phyloP scores from a whole-genome alignment of 331 rosid genomes.

The Spiraea crenata region DNA sequence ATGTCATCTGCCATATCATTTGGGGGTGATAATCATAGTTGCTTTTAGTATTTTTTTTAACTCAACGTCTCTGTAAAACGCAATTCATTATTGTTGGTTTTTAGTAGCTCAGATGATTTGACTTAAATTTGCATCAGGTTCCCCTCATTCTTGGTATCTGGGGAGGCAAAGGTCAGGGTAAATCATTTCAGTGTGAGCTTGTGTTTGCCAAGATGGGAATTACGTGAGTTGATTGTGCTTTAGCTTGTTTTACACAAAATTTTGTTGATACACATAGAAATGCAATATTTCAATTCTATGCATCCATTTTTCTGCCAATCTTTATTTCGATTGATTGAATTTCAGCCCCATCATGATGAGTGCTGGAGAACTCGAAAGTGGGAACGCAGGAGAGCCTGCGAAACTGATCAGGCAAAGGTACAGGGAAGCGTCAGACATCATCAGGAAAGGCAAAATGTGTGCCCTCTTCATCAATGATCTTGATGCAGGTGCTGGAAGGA shows the following conservation, averaged over 20 bases:
- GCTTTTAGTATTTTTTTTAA: neutral
- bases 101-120: constrained; percentile 22
- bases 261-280: neutral
- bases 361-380: constrained; percentile 59
- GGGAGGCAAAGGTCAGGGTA: constrained; percentile 65
- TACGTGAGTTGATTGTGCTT: constrained; percentile 32
- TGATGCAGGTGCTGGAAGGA: constrained; percentile 63
- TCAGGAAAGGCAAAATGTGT: constrained; percentile 51
- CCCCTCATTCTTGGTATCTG: constrained; percentile 55
- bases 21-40: neutral
- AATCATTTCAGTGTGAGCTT: constrained; percentile 62
- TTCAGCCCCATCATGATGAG: constrained; percentile 64
- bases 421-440: constrained; percentile 47
- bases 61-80: neutral
- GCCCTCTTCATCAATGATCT: constrained; percentile 56
- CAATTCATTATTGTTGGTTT: constrained; percentile 9
- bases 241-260: neutral
- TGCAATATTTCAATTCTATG: neutral
- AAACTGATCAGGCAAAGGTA: constrained; percentile 49
- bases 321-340: constrained; percentile 8
- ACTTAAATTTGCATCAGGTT: constrained; percentile 23
- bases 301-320: neutral
- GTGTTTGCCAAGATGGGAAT: constrained; percentile 67
- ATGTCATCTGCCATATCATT: neutral
- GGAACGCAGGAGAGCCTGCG: constrained; percentile 59